Base-by-base conservation (phyloP, 257 asterid genomes). In the Jasminum sambac region DNA sequence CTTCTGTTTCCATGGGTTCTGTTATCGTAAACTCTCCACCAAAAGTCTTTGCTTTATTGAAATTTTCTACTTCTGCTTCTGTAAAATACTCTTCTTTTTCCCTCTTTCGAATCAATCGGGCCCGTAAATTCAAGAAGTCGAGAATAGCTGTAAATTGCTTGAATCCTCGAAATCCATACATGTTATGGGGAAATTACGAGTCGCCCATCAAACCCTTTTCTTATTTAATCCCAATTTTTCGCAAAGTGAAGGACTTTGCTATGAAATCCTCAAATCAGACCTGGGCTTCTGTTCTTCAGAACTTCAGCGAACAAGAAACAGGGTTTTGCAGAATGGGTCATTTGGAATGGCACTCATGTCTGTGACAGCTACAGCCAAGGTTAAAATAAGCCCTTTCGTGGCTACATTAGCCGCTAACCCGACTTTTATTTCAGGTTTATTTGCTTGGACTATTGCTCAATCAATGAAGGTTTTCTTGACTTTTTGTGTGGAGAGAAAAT, bases 391-490 rank as follows among this genome's bases (percentile, higher is more conserved):
- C 48, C 98, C 98, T 11, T 63, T 92, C 17, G 86, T 92, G 78
- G 86, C 93, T 2, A 84, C 90, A 13, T 74, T 92, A 60, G 95
- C 95, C 0, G 87, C 95, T 30, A 92, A 92, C 78, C 97, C 95
- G 26, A 86, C 98, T 0, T 92, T 92, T 52, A 85, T 92, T 6
- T 87, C 98, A 36, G 96, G 83, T 37, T 50, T 92, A 38, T 85
- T 84, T 50, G 98, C 97, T 4, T 87, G 85, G 96, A 76, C 82
- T 3, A 60, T 73, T 30, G 97, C 97, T 4, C 98, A 92, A 48
- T 88, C 91, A 0, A 72, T 74, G 78, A 92, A 92, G 74, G 90
- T 92, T 40, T 82, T 92, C 76, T 81, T 90, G 86, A 90, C 90
- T 52, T 90, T 88, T 16, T 88, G 81, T 68, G 87, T 92, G 78